Evolutionary conservation across 805 yeast genomes (phyloP).

Genomic region (Starmerella floricola): DNA sequence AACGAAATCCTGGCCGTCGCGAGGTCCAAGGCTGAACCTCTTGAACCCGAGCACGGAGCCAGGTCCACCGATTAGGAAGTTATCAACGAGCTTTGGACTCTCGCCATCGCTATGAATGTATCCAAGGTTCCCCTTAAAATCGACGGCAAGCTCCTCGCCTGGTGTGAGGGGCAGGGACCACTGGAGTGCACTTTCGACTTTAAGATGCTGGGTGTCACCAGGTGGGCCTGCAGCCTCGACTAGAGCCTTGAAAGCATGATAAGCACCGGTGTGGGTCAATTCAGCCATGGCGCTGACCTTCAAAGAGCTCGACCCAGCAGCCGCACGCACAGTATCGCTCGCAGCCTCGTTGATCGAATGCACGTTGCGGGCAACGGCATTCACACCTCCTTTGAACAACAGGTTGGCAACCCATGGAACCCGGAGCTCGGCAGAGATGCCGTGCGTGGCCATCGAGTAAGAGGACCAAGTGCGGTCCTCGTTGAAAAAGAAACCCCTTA

Average conservation of each 20-base stretch:
- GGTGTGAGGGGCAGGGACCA: conserved; percentile 16
- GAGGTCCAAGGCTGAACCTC: conserved; percentile 52
- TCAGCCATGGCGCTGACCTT: conserved; percentile 43
- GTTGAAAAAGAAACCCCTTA: conserved; percentile 36
- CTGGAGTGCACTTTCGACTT: conserved; percentile 17
- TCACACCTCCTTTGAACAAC: conserved; percentile 37
- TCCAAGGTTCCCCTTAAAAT: conserved; percentile 19
- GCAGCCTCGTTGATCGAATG: conserved; percentile 40
- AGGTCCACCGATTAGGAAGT: conserved; percentile 69
- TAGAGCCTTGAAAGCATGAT: conserved; percentile 27
- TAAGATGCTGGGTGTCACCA: conserved; percentile 26
- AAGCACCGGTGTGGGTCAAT: conserved; percentile 21
- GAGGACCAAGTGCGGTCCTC: conserved; percentile 44
- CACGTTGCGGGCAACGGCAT: conserved; percentile 45
- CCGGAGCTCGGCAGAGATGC: conserved; percentile 32
- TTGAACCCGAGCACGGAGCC: conserved; percentile 55
- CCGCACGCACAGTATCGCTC: conserved; percentile 46
- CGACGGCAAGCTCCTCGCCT: conserved; percentile 19
- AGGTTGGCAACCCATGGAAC: conserved; percentile 27
- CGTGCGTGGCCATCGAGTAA: conserved; percentile 40
- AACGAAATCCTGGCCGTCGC: conserved; percentile 39
- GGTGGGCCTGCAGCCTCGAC: conserved; percentile 28
- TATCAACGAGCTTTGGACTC: conserved; percentile 52
- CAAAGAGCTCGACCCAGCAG: conserved; percentile 42
- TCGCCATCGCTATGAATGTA: conserved; percentile 15